These are phyloP conservation scores for Xylariaceae sp. DNA, from an alignment of 2,329 filamentous ascomycete species.

Conservation along the genomic window DNA sequence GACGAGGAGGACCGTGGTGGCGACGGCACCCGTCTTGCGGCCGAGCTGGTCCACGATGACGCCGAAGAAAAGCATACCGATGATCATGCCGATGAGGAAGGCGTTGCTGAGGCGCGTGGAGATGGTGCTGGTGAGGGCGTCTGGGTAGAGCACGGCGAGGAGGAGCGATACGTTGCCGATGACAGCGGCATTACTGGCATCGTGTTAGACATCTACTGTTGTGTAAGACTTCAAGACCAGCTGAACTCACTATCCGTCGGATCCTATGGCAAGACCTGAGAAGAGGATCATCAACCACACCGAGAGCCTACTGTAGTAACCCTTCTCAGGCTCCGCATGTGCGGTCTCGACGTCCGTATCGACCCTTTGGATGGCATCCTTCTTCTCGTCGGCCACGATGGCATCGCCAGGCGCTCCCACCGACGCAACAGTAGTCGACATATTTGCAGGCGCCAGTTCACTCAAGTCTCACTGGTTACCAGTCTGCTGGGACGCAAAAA, in stretches of 20 bases:
- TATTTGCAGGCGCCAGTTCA: no score
- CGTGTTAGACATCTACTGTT: background rate
- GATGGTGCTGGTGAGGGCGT: slow-evolving; percentile 37
- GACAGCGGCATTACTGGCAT: slow-evolving; percentile 36
- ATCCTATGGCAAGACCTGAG: slow-evolving; percentile 40
- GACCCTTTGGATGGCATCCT: slow-evolving; percentile 1
- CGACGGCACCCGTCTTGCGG: slow-evolving; percentile 43
- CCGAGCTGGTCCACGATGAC: slow-evolving; percentile 45
- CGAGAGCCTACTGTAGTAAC: slow-evolving; percentile 35
- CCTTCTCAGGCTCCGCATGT: background rate
- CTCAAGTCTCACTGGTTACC: no score
- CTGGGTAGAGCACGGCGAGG: slow-evolving; percentile 36
- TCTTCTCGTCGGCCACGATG: slow-evolving; percentile 1
- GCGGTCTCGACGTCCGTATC: background rate
- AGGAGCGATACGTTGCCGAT: slow-evolving; percentile 42
- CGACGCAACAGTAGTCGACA: no score
- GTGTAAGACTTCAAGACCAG: no score
- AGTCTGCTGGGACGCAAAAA: no score
- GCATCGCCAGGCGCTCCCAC: no score
- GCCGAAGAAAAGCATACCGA: slow-evolving; percentile 53
- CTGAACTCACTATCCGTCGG: slow-evolving; percentile 40
- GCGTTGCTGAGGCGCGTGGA: slow-evolving; percentile 51
- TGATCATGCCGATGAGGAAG: slow-evolving; percentile 50
- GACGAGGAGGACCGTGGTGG: slow-evolving; percentile 42
- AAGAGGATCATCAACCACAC: slow-evolving; percentile 41